These are phyloP conservation scores for Neoascochyta sp. DNA, from an alignment of 2,329 filamentous ascomycete species.

Conservation along the genomic window DNA sequence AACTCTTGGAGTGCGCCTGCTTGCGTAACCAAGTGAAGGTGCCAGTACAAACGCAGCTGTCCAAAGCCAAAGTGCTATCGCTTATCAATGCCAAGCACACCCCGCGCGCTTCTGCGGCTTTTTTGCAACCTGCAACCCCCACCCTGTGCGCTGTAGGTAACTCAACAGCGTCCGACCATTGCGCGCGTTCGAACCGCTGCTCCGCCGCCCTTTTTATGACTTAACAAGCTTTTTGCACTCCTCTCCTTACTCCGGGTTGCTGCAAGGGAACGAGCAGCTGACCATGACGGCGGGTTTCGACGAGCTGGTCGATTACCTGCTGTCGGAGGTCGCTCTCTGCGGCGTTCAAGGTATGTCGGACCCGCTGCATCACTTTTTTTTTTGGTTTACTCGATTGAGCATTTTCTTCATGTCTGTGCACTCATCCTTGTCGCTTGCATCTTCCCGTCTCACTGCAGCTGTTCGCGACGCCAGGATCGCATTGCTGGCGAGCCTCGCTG, in stretches of 20 bases:
- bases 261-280: slow-evolving; percentile 15
- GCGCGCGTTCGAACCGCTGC: slow-evolving; percentile 16
- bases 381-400: neutral
- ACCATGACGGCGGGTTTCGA: slow-evolving; percentile 48
- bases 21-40: no score
- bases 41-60: no score
- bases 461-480: neutral
- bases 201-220: slow-evolving; percentile 11
- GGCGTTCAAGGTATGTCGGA: slow-evolving; percentile 54
- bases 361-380: slow-evolving; percentile 6
- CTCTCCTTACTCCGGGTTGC: slow-evolving; percentile 6
- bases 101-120: no score
- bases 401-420: slow-evolving; percentile 1
- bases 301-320: slow-evolving; percentile 55
- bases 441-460: neutral
- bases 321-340: slow-evolving; percentile 57
- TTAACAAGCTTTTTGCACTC: slow-evolving; percentile 7
- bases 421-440: slow-evolving; percentile 1
- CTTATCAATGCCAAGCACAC: no score
- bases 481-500: slow-evolving; percentile 1
- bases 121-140: no score
- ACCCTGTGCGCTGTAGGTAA: no score
- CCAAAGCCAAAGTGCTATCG: no score
- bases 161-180: slow-evolving; percentile 8
- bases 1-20: no score